Conservation (phyloP, 768 basidiomycete genomes). For the Terana coerulea region DNA sequence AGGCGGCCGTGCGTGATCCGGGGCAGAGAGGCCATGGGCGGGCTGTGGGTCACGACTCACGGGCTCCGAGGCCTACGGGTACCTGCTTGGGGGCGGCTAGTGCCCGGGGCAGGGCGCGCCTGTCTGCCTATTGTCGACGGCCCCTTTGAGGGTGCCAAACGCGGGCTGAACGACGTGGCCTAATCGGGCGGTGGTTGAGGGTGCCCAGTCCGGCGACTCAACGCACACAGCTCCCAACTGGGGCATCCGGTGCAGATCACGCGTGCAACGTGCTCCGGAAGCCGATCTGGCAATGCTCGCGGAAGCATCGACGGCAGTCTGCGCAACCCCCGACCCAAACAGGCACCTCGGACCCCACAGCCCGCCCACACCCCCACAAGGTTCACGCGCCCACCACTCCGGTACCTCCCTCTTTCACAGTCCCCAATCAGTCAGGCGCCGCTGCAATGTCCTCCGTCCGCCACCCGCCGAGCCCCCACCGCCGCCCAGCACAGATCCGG, state of each 20-base stretch:
- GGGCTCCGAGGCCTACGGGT: no score
- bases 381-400: no score
- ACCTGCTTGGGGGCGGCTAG: no score
- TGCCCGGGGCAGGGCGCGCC: no score
- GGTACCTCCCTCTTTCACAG: no score
- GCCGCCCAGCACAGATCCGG: background rate
- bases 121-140: no score
- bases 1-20: conserved; percentile 24
- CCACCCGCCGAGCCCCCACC: background rate
- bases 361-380: conserved; percentile 4
- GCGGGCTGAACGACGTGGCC: no score
- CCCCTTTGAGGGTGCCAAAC: no score
- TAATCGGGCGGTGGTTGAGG: no score
- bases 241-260: conserved; percentile 17
- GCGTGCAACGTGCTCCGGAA: conserved; percentile 19
- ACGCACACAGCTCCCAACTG: conserved; percentile 2
- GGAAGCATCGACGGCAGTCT: conserved; percentile 11
- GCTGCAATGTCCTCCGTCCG: background rate
- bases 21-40: conserved; percentile 22
- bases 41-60: conserved; percentile 16
- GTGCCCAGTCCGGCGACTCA: no score
- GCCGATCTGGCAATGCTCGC: conserved; percentile 20
- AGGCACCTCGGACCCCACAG: conserved; percentile 17
- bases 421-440: background rate
- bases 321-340: background rate